phyloP scores from a whole-genome alignment of 345 rosid species.

The Eucalyptus cloeziana region DNA sequence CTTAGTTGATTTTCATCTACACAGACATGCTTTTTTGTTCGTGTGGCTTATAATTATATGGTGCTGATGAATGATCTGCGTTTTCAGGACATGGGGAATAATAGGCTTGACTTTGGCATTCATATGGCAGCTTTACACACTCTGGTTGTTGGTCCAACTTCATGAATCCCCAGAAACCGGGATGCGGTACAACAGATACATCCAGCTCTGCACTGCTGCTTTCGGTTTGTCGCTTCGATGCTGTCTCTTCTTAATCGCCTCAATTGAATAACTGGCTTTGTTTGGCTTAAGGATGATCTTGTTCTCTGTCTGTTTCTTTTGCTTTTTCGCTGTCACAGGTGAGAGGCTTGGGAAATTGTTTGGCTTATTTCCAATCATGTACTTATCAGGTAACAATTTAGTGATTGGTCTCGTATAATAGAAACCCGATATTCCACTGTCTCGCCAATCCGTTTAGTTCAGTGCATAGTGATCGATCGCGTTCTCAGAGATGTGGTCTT shows the following conservation, averaged over 20 bases:
- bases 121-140: slow-evolving; percentile 81
- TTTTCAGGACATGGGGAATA: slow-evolving; percentile 65
- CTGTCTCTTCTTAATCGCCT: background rate
- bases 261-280: background rate
- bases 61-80: background rate
- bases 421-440: background rate
- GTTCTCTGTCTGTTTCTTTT: background rate
- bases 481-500: background rate
- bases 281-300: background rate
- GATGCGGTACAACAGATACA: slow-evolving; percentile 54
- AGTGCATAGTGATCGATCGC: background rate
- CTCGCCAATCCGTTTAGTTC: background rate
- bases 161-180: slow-evolving; percentile 61
- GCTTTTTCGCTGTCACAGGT: slow-evolving; percentile 1
- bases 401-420: background rate
- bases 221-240: slow-evolving; percentile 23
- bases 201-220: slow-evolving; percentile 48
- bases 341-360: slow-evolving; percentile 17
- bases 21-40: background rate
- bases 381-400: slow-evolving; percentile 5
- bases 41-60: background rate
- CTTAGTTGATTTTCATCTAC: background rate
- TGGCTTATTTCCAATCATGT: slow-evolving; percentile 16
- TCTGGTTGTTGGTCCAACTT: slow-evolving; percentile 63
- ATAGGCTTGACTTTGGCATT: slow-evolving; percentile 42